Conservation (phyloP, 1,284 basidiomycete genomes). For the Cystobasidium pallidum region DNA sequence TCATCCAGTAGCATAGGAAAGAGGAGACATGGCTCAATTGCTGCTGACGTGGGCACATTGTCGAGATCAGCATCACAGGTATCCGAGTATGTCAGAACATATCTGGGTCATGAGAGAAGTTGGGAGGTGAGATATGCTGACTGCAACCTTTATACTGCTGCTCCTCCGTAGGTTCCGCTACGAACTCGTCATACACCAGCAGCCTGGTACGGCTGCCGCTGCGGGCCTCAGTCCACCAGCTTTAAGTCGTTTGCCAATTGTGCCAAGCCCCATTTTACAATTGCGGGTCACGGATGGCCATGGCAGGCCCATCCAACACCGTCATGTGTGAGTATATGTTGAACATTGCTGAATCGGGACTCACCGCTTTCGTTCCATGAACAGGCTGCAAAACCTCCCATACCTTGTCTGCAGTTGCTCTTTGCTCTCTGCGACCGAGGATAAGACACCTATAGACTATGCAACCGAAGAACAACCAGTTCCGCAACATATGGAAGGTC, state of each 20-base stretch:
- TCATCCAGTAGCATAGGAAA: slow-evolving; percentile 27
- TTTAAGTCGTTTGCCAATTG: slow-evolving; percentile 47
- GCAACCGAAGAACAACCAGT: slow-evolving; percentile 49
- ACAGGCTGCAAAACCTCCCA: slow-evolving; percentile 43
- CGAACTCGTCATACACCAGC: slow-evolving; percentile 41
- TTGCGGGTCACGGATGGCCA: slow-evolving; percentile 45
- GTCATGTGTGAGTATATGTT: slow-evolving; percentile 45
- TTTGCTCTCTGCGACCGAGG: slow-evolving; percentile 66
- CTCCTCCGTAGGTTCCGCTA: slow-evolving; percentile 14
- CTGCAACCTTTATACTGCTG: background rate
- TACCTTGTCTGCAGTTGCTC: slow-evolving; percentile 50
- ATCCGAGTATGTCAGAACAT: slow-evolving; percentile 35
- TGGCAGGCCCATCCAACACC: slow-evolving; percentile 1
- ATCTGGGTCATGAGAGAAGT: no score
- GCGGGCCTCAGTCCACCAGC: slow-evolving; percentile 34
- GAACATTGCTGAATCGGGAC: background rate
- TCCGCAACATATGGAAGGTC: slow-evolving; percentile 36
- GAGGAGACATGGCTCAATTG: slow-evolving; percentile 16
- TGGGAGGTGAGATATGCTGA: background rate
- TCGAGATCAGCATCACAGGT: slow-evolving; percentile 17
- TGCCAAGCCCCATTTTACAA: slow-evolving; percentile 51
- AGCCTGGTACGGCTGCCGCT: slow-evolving; percentile 42
- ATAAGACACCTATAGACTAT: slow-evolving; percentile 51
- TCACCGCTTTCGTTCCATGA: background rate
- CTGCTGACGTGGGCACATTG: background rate